Evolutionary conservation across 257 asterid species (phyloP).

Genomic region (Fraxinus anomala): DNA sequence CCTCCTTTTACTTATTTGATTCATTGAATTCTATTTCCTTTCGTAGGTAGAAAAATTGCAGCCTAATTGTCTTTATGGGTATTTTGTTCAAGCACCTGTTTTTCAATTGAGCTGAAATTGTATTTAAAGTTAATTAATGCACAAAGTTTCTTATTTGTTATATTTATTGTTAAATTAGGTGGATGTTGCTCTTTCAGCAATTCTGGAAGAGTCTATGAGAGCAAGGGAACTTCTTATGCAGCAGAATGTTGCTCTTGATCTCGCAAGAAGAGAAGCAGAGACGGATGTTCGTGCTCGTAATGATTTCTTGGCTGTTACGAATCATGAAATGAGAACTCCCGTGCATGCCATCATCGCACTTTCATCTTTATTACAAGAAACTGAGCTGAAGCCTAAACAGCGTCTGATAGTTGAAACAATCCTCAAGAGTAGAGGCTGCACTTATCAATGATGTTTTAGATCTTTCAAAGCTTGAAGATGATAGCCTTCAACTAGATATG

Average conservation of each 20-base stretch:
- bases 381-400: constrained; percentile 85
- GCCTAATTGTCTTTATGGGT: no score
- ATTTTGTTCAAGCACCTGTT: no score
- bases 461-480: constrained; percentile 97
- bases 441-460: constrained; percentile 95
- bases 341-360: constrained; percentile 96
- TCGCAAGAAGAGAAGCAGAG: constrained; percentile 97
- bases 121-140: constrained; percentile 1
- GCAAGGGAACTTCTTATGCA: constrained; percentile 92
- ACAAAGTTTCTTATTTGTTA: constrained; percentile 15
- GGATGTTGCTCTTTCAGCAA: constrained; percentile 98
- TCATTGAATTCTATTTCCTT: constrained; percentile 10
- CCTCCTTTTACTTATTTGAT: constrained; percentile 3
- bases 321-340: constrained; percentile 99
- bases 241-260: constrained; percentile 89
- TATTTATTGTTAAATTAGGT: constrained; percentile 53
- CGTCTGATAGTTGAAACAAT: constrained; percentile 96
- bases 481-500: constrained; percentile 32
- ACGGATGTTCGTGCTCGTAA: constrained; percentile 92
- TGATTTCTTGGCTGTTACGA: constrained; percentile 96
- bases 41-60: constrained; percentile 7
- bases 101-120: not conserved
- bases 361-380: constrained; percentile 85
- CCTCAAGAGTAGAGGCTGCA: constrained; percentile 91
- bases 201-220: constrained; percentile 95